A percentile compares a stretch with the other conserved stretches of the same genome.
Evolutionary conservation across 2,329 filamentous ascomycete genomes (phyloP).

Genomic region (Talaromyces sp.): DNA sequence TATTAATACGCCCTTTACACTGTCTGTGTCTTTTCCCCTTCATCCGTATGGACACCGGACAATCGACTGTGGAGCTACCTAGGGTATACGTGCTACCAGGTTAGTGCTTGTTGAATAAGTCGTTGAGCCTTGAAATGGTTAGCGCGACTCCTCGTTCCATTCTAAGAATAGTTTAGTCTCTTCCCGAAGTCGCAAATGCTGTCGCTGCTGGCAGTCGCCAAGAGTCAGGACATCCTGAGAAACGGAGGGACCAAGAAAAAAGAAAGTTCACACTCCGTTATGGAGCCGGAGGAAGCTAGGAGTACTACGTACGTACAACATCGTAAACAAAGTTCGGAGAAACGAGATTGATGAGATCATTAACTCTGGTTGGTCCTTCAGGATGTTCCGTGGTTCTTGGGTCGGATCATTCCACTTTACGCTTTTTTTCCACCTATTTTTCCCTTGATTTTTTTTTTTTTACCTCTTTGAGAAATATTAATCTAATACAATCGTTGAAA

Average conservation of each 20-base stretch:
- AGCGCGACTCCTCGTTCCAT: neutral
- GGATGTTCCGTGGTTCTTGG: neutral
- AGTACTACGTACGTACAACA: no score
- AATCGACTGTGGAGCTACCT: neutral
- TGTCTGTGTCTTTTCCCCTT: neutral
- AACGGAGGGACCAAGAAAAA: neutral
- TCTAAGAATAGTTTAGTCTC: neutral
- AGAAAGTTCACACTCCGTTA: neutral
- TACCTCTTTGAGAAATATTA: neutral
- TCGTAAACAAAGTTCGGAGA: slow-evolving; percentile 7
- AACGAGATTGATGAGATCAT: slow-evolving; percentile 5
- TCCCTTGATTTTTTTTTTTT: neutral
- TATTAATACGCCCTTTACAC: neutral
- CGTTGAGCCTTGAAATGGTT: neutral
- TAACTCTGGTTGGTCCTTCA: neutral
- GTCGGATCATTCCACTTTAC: slow-evolving; percentile 3
- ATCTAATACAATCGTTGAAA: neutral
- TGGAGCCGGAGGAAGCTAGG: neutral
- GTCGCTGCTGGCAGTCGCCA: neutral
- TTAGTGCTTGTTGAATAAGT: neutral
- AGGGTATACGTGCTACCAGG: neutral
- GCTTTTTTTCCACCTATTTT: no score
- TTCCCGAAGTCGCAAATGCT: neutral
- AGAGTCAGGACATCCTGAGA: neutral
- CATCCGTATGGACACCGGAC: neutral